Percentiles rank a stretch among this genome's conserved stretches.
Evolutionary conservation across 805 yeast species (phyloP).

Genomic region (Hemisphaericaspora nanyangensis): DNA sequence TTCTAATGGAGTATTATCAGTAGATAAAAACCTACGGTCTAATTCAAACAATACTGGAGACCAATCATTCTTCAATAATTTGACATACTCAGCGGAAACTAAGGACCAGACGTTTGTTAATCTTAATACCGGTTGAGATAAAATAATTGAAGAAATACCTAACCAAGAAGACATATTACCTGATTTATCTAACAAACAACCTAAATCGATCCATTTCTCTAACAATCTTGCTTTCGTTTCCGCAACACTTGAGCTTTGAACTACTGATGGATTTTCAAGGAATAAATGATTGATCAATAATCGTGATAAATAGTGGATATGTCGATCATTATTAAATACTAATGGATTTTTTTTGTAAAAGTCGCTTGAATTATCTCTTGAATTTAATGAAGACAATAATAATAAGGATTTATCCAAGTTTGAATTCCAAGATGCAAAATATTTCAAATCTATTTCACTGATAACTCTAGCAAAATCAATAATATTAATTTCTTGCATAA

Average conservation of each 20-base stretch:
- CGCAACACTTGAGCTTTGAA: constrained; percentile 15
- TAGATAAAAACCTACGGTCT: constrained; percentile 61
- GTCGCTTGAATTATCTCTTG: constrained; percentile 6
- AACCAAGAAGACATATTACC: constrained; percentile 97
- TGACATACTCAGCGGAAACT: constrained; percentile 57
- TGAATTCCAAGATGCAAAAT: constrained; percentile 73
- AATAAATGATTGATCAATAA: constrained; percentile 68
- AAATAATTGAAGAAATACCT: constrained; percentile 78
- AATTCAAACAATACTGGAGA: constrained; percentile 88
- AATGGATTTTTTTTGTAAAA: constrained; percentile 66
- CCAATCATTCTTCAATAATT: constrained; percentile 75
- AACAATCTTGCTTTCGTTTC: constrained; percentile 61
- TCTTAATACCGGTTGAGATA: constrained; percentile 79
- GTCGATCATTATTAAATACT: constrained; percentile 60
- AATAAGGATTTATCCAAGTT: constrained; percentile 72
- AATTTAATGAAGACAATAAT: constrained; percentile 46
- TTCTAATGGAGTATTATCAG: not conserved
- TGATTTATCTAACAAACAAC: constrained; percentile 65
- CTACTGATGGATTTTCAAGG: constrained; percentile 33
- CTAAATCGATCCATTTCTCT: constrained; percentile 82
- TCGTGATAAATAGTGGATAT: constrained; percentile 76
- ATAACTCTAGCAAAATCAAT: constrained; percentile 59
- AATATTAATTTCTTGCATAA: constrained; percentile 50
- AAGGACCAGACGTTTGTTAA: constrained; percentile 70
- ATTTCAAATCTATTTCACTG: constrained; percentile 61